phyloP scores from a whole-genome alignment of 169 alveolate species.

The Hepatocystis sp. region DNA sequence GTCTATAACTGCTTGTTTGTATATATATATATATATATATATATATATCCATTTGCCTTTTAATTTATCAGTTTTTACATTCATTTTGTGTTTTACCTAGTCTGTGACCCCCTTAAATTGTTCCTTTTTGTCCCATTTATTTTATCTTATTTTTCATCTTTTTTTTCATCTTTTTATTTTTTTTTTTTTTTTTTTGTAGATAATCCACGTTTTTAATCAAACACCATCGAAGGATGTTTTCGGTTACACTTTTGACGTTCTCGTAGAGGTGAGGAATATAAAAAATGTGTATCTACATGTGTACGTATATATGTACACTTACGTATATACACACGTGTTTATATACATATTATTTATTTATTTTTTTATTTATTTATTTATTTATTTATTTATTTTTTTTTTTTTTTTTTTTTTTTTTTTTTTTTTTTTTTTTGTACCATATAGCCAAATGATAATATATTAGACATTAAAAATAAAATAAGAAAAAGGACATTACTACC shows the following conservation, averaged over 20 bases:
- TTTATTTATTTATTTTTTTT: no score
- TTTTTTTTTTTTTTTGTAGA: slow-evolving; percentile 5
- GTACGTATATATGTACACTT: neutral
- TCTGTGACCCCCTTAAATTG: no score
- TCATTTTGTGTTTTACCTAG: no score
- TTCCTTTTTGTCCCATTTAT: no score
- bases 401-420: no score
- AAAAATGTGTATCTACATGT: neutral
- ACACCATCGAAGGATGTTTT: slow-evolving; percentile 72
- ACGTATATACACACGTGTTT: neutral
- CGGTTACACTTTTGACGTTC: slow-evolving; percentile 73
- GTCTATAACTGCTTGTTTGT: neutral
- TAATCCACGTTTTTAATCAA: slow-evolving; percentile 71
- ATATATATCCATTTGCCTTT: no score
- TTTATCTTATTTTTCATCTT: neutral
- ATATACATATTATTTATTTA: no score
- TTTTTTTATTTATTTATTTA: no score
- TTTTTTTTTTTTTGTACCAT: neutral
- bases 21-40: neutral
- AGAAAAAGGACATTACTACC: slow-evolving; percentile 66
- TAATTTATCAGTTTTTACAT: no score
- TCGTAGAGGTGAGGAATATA: slow-evolving; percentile 44
- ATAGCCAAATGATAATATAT: slow-evolving; percentile 71
- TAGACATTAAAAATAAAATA: slow-evolving; percentile 57
- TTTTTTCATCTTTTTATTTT: neutral